Evolutionary conservation across 1,284 basidiomycete species (phyloP), one percentile per base, ranked within the genome.

Genomic region (Ganoderma multipileum): DNA sequence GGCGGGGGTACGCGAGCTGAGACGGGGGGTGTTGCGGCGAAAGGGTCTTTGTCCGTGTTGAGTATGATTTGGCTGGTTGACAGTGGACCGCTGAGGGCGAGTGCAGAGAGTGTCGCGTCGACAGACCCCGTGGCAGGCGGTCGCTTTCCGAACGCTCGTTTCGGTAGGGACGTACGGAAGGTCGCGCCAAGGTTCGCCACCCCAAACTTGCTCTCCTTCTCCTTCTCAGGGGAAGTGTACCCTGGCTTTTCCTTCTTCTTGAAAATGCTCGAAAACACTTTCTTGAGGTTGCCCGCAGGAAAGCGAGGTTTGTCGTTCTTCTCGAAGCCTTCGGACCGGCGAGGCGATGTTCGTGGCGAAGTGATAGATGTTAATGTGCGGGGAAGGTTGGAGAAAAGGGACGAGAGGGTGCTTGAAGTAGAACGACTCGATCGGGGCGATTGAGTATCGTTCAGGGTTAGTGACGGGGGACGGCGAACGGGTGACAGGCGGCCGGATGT

Each of bases 251-350:
- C 71, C n/a, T 67, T 70, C 33, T 69, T 70, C 68, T 72, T 72
- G 66, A 73, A 71, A 18, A 73, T 67, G 64, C 69, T 73, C n/a
- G 69, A 63, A 60, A 73, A 73, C 68, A 73, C 69, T 65, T 71
- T 69, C 67, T 71, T 73, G 63, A 73, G 44, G 65, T 73, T 73
- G 12, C 70, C 72, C 5, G 63, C 42, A 26, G 66, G 68, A 63
- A 73, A 71, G n/a, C 68, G 68, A 1, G 67, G 30, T 39, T 72
- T 73, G 23, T 73, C 72, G 16, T 30, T 20, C 63, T 73, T 71
- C 57, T 69, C 69, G 36, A 69, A 72, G 12, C 64, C 58, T 33
- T 63, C 47, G 0, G 72, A 71, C 11, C 59, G 65, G 9, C 72
- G 72, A 30, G 67, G 70, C 0, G 72, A 73, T 0, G 72, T 65